A percentile compares a stretch with the other conserved stretches of the same genome.
Conservation (phyloP, 1,284 basidiomycete genomes). For the Cerioporus squamosus region DNA sequence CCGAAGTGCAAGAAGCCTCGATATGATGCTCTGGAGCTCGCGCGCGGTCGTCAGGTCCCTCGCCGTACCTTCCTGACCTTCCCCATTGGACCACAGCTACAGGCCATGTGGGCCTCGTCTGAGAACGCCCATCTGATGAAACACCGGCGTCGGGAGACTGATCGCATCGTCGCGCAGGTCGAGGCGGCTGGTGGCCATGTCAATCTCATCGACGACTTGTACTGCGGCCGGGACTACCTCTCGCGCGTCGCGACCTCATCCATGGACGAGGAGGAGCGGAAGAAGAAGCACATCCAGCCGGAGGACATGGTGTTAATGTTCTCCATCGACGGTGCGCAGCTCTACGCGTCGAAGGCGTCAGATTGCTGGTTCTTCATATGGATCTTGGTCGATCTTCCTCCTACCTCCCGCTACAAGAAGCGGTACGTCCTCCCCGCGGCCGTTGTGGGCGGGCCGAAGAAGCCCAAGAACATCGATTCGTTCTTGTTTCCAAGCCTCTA, state of each 20-base stretch:
- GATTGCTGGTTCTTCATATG: slow-evolving; percentile 38
- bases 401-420: slow-evolving; percentile 31
- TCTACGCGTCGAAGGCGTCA: slow-evolving; percentile 30
- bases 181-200: not conserved
- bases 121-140: slow-evolving; percentile 21
- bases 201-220: slow-evolving; percentile 10
- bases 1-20: slow-evolving; percentile 10
- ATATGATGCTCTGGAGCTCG: slow-evolving; percentile 5
- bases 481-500: slow-evolving; percentile 29
- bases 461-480: slow-evolving; percentile 31
- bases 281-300: slow-evolving; percentile 9
- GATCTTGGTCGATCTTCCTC: slow-evolving; percentile 28
- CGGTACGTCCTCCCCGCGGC: slow-evolving; percentile 27
- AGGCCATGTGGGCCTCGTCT: slow-evolving; percentile 22
- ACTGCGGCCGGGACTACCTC: slow-evolving; percentile 26
- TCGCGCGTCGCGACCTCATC: slow-evolving; percentile 4
- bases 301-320: slow-evolving; percentile 30
- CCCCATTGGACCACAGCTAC: slow-evolving; percentile 32
- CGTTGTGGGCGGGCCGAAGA: slow-evolving; percentile 32
- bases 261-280: no score
- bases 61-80: slow-evolving; percentile 23
- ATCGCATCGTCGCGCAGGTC: not conserved
- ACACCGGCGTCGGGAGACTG: slow-evolving; percentile 16
- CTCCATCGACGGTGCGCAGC: slow-evolving; percentile 38
- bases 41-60: not conserved